These are phyloP conservation scores for Ogataea dorogensis DNA, from an alignment of 805 yeast species.

Conservation along the genomic window DNA sequence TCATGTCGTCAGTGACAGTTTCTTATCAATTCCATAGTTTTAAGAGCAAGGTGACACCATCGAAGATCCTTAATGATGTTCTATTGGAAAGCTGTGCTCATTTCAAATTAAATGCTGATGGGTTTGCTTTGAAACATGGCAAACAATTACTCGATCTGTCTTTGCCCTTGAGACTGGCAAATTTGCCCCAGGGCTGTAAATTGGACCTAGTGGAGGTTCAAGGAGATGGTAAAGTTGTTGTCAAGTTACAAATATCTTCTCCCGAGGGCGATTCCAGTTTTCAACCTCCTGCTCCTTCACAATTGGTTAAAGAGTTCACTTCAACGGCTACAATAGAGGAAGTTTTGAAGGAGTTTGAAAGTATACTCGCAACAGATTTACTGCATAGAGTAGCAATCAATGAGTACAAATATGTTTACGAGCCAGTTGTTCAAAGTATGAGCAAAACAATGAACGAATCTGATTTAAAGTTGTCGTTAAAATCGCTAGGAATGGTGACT, in stretches of 20 bases:
- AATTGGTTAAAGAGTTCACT: constrained; percentile 16
- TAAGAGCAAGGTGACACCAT: constrained; percentile 36
- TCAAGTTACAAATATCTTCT: constrained; percentile 25
- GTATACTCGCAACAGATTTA: neutral
- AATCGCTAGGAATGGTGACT: constrained; percentile 24
- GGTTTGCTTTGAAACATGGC: constrained; percentile 28
- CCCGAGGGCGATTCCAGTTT: constrained; percentile 19
- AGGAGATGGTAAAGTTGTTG: constrained; percentile 16
- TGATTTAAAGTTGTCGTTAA: constrained; percentile 24
- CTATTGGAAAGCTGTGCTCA: constrained; percentile 35
- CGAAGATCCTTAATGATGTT: constrained; percentile 38
- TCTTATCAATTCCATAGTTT: constrained; percentile 34
- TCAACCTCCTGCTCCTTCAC: constrained; percentile 13
- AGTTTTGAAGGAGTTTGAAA: constrained; percentile 21
- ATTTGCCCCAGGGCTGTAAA: constrained; percentile 46
- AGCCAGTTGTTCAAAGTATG: constrained; percentile 28
- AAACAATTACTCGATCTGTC: constrained; percentile 35
- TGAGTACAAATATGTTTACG: constrained; percentile 10
- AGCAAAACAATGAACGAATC: constrained; percentile 18
- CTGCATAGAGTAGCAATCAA: neutral
- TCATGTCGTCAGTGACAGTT: constrained; percentile 40
- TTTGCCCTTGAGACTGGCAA: constrained; percentile 43
- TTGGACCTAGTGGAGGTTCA: constrained; percentile 27
- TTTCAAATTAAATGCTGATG: constrained; percentile 33
- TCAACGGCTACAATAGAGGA: constrained; percentile 10